Percentiles rank a stretch among this genome's conserved stretches.
phyloP scores from a whole-genome alignment of 2,329 filamentous ascomycete species.

The Phyllosticta ampelicida region DNA sequence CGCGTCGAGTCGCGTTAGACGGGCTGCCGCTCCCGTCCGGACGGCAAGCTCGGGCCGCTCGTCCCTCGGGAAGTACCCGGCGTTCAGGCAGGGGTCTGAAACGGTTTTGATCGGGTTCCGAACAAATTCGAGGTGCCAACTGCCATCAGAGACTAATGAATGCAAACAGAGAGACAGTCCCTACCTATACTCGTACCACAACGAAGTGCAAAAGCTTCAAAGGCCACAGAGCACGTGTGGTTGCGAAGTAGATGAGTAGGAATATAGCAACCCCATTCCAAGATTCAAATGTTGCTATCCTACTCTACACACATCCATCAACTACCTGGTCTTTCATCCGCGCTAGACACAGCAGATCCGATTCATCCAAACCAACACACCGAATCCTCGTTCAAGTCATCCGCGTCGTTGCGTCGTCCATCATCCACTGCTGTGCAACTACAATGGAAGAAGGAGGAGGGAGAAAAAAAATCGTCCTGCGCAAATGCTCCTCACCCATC shows the following conservation, averaged over 20 bases:
- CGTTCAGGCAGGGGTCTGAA: not conserved
- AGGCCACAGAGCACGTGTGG: no score
- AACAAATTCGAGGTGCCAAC: no score
- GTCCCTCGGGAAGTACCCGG: not conserved
- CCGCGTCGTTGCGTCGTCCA: not conserved
- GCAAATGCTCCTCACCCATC: not conserved
- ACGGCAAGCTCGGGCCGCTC: not conserved
- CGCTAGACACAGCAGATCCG: not conserved
- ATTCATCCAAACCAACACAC: not conserved
- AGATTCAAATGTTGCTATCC: no score
- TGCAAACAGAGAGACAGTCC: no score
- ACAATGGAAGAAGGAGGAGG: no score
- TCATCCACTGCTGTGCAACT: not conserved
- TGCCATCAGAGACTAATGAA: no score
- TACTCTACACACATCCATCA: no score
- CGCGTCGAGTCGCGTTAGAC: constrained; percentile 1
- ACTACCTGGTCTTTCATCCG: not conserved
- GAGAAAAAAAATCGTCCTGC: not conserved
- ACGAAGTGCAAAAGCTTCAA: no score
- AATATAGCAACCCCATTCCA: no score
- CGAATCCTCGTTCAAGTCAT: not conserved
- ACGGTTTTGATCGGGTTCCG: no score
- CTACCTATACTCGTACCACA: no score
- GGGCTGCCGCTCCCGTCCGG: not conserved
- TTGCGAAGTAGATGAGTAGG: no score